Conservation (phyloP, 163 green algal species). For the Chlamydomonas reinhardtii region DNA sequence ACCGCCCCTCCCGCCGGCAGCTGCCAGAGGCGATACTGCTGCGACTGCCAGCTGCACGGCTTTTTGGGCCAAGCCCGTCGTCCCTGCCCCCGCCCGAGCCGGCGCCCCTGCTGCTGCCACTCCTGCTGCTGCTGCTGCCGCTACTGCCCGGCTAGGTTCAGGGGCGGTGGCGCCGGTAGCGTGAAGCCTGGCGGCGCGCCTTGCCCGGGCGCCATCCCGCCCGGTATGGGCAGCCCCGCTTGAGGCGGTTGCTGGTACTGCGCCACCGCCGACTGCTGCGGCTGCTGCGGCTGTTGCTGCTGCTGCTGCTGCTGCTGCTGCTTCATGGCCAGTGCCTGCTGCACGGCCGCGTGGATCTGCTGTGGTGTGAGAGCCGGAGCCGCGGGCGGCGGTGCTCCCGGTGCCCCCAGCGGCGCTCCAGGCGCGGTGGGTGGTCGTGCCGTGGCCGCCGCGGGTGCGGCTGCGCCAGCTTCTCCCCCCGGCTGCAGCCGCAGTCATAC, state of each 20-base stretch:
- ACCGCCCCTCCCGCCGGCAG: too few species aligned
- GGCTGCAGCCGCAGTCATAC: too few species aligned
- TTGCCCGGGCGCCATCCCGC: neutral
- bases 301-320: slow-evolving; percentile 26
- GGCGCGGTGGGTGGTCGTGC: neutral
- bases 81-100: too few species aligned
- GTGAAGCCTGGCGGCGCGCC: slow-evolving; percentile 8
- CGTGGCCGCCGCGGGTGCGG: too few species aligned
- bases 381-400: neutral
- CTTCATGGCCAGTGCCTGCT: slow-evolving; percentile 29
- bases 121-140: too few species aligned
- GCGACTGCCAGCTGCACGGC: too few species aligned
- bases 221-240: neutral
- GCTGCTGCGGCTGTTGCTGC: slow-evolving; percentile 9
- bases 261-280: neutral
- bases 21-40: too few species aligned
- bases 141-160: slow-evolving; percentile 14
- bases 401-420: too few species aligned
- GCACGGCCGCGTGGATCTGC: slow-evolving; percentile 16
- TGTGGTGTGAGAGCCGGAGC: slow-evolving; percentile 21
- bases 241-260: neutral
- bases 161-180: slow-evolving; percentile 20
- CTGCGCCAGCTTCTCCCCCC: too few species aligned
- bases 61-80: too few species aligned
- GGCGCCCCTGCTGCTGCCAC: too few species aligned